Base-by-base conservation (phyloP, 352 stramenopile genomes). In the Globisporangium mamillatum region DNA sequence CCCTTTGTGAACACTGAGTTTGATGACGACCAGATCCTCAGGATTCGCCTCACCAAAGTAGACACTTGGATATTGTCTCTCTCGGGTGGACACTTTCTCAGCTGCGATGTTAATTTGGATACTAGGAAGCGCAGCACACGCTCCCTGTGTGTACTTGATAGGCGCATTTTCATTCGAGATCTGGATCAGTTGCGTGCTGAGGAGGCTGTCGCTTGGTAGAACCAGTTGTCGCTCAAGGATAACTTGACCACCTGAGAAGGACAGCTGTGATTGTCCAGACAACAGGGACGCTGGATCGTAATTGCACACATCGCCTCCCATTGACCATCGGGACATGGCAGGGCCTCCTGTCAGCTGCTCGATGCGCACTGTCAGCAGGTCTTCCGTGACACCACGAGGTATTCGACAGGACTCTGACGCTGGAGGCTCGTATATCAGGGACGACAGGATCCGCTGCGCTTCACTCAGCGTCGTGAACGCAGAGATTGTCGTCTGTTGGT, bases 391-490 rank as follows among this genome's bases (percentile, higher is more conserved):
- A 0, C 22, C 34, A 5, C 38, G 27, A 16, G 52, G 38, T 6
- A 59, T n/a, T 0, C 24, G 14, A 25, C 59, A 63, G 10, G 50
- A 25, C 4, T 57, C 52, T 24, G 50, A 41, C 10, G 52, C 4
- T 3, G 60, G 50, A 10, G 44, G 68, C 55, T 44, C 44, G 32
- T 82, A 80, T 22, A 72, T 36, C 32, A 82, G 69, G 7, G 71
- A 73, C 24, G 68, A 63, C 2, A 80, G 68, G 14, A 79, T 71
- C 20, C 58, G 63, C 54, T 75, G 71, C 27, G 71, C 73, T 44
- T 80, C 75, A 9, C 57, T 27, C 10, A 64, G 57, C 4, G 75
- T 80, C 36, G 75, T 77, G 20, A 70, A 41, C 18, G 55, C 68
- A 18, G 56, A 50, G 55, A 80, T 66, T 4, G 2, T 52, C 20